These are phyloP conservation scores for Sporobolomyces roseus DNA, from an alignment of 768 basidiomycete genomes.

Conservation along the genomic window DNA sequence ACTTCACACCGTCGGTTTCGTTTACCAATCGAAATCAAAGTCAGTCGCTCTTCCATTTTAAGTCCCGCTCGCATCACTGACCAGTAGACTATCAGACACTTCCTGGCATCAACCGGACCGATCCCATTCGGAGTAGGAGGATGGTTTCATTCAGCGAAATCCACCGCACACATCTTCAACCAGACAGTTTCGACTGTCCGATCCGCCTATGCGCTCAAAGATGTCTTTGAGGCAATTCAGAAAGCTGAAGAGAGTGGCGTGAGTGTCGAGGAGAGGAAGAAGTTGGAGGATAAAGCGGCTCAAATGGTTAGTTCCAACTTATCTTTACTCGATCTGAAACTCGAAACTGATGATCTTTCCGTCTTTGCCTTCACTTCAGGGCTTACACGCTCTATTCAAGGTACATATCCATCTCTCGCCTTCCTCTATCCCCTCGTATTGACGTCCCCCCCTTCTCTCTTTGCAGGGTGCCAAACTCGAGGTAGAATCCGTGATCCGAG, in stretches of 20 bases:
- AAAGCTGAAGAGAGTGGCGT: constrained; percentile 81
- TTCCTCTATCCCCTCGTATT: not conserved
- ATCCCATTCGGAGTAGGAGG: constrained; percentile 70
- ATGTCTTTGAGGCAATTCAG: constrained; percentile 85
- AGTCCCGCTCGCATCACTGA: not conserved
- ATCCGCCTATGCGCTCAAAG: constrained; percentile 75
- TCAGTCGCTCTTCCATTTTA: constrained; percentile 15
- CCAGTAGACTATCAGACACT: constrained; percentile 56
- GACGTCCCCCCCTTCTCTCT: not conserved
- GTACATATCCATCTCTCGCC: constrained; percentile 48
- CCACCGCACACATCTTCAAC: constrained; percentile 87
- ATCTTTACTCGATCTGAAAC: not conserved
- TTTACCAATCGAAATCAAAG: constrained; percentile 65
- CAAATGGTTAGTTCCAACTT: constrained; percentile 59
- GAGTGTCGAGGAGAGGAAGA: constrained; percentile 69
- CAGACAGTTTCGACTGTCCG: constrained; percentile 43
- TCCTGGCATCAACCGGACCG: constrained; percentile 66
- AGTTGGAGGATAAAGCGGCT: constrained; percentile 84
- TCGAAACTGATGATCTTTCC: not conserved
- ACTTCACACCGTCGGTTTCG: constrained; percentile 78
- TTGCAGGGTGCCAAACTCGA: constrained; percentile 81
- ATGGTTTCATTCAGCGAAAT: constrained; percentile 87
- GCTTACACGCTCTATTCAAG: constrained; percentile 84
- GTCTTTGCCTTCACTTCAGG: constrained; percentile 45
- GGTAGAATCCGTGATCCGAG: constrained; percentile 79